Evolutionary conservation across 129 eudicot species (phyloP).

Genomic region (Erigeron canadensis): DNA sequence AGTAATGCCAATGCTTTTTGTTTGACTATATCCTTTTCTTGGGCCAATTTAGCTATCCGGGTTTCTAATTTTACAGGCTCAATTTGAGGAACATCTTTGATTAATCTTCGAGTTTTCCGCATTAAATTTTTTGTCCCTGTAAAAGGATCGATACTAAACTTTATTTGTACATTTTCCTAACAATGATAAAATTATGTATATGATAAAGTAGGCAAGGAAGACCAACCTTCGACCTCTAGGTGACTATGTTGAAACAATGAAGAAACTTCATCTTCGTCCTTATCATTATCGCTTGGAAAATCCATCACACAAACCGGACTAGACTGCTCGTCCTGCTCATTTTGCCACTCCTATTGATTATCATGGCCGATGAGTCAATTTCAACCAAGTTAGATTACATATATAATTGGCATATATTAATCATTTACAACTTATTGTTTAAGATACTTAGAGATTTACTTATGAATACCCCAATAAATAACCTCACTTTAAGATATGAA

Average conservation of each 20-base stretch:
- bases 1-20: slow-evolving; percentile 47
- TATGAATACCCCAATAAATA: no score
- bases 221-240: slow-evolving; percentile 47
- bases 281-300: slow-evolving; percentile 54
- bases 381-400: not conserved
- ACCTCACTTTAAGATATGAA: no score
- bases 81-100: slow-evolving; percentile 40
- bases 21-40: slow-evolving; percentile 27
- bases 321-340: slow-evolving; percentile 56
- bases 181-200: not conserved
- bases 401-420: not conserved
- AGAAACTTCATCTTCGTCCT: slow-evolving; percentile 51
- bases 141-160: not conserved
- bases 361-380: slow-evolving; percentile 6
- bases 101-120: slow-evolving; percentile 46
- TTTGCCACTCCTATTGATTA: slow-evolving; percentile 34
- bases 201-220: slow-evolving; percentile 2
- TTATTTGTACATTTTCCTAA: not conserved
- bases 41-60: slow-evolving; percentile 40
- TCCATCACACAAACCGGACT: slow-evolving; percentile 86
- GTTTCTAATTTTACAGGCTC: slow-evolving; percentile 67
- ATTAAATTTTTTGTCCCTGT: slow-evolving; percentile 46
- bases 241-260: slow-evolving; percentile 39
- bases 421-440: not conserved
- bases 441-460: not conserved